A percentile compares a stretch with the other conserved stretches of the same genome.
phyloP scores from a whole-genome alignment of 768 basidiomycete genomes.

The Pleurotus platypus region DNA sequence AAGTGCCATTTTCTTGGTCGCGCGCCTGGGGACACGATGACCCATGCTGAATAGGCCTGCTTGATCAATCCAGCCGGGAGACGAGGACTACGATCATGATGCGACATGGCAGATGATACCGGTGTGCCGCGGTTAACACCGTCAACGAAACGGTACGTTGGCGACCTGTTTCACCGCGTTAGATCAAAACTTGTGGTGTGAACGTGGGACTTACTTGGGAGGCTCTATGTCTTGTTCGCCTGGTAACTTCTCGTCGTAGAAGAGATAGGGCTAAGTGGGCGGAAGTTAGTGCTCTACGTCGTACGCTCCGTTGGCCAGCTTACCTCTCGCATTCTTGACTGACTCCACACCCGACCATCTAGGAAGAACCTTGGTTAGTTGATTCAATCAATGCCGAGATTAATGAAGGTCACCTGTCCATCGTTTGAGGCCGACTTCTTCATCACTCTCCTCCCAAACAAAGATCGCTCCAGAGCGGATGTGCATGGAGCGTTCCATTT shows the following conservation, averaged over 20 bases:
- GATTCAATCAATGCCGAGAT: background rate
- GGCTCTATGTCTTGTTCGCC: slow-evolving; percentile 36
- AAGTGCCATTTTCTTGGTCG: slow-evolving; percentile 65
- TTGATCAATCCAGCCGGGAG: slow-evolving; percentile 60
- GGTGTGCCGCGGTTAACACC: slow-evolving; percentile 46
- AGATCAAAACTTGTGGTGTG: no score
- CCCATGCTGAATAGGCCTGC: slow-evolving; percentile 71
- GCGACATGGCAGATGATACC: slow-evolving; percentile 51
- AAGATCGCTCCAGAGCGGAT: slow-evolving; percentile 63
- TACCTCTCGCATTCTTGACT: slow-evolving; percentile 64
- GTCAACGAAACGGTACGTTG: slow-evolving; percentile 55
- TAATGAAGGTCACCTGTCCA: slow-evolving; percentile 46
- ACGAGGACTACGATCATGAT: slow-evolving; percentile 51
- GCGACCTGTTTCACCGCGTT: slow-evolving; percentile 21
- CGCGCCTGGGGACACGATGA: slow-evolving; percentile 38
- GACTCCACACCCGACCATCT: slow-evolving; percentile 69
- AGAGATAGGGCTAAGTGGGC: slow-evolving; percentile 53
- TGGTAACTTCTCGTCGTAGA: slow-evolving; percentile 61
- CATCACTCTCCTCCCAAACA: slow-evolving; percentile 69
- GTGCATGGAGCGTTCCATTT: slow-evolving; percentile 50
- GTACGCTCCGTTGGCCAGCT: slow-evolving; percentile 4
- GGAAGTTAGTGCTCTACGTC: slow-evolving; percentile 4
- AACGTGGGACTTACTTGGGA: slow-evolving; percentile 18
- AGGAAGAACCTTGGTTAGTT: slow-evolving; percentile 6
- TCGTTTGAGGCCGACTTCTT: slow-evolving; percentile 60